Conservation (phyloP, 106 monocot genomes). For the Alisma plantagoaquatica region DNA sequence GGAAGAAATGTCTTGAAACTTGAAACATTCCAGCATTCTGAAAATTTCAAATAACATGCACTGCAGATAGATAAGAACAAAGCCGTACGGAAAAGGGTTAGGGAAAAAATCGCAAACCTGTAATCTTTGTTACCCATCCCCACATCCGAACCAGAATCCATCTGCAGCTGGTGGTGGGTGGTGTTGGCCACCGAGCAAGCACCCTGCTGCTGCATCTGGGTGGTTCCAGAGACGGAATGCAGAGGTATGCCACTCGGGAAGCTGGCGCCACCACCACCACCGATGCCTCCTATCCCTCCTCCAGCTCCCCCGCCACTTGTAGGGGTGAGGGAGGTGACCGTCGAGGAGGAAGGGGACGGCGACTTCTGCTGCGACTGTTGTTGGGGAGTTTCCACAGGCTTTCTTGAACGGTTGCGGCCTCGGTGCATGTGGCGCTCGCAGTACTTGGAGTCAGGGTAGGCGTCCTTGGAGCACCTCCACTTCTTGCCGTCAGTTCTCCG, state of each 20-base stretch:
- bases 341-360: slow-evolving; percentile 28
- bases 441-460: slow-evolving; percentile 60
- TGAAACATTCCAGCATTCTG: too few relatives aligned
- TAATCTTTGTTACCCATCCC: neutral
- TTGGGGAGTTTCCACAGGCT: slow-evolving; percentile 43
- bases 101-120: neutral
- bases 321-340: slow-evolving; percentile 25
- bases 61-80: neutral
- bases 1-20: too few relatives aligned
- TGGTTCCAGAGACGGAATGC: neutral
- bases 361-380: slow-evolving; percentile 24
- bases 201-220: too few relatives aligned
- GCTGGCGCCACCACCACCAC: neutral
- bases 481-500: slow-evolving; percentile 79
- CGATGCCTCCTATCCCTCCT: neutral
- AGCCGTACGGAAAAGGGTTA: neutral
- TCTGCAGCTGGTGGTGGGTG: neutral
- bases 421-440: slow-evolving; percentile 43
- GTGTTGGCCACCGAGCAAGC: neutral
- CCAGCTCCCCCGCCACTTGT: slow-evolving; percentile 1
- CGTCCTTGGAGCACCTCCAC: slow-evolving; percentile 81
- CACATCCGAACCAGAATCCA: neutral
- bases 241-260: neutral
- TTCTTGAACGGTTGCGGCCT: slow-evolving; percentile 38
- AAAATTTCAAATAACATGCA: too few relatives aligned